Evolutionary conservation across 1,284 basidiomycete genomes (phyloP), one percentile per base, ranked within the genome.

Genomic region (Taiwanofungus camphoratus): DNA sequence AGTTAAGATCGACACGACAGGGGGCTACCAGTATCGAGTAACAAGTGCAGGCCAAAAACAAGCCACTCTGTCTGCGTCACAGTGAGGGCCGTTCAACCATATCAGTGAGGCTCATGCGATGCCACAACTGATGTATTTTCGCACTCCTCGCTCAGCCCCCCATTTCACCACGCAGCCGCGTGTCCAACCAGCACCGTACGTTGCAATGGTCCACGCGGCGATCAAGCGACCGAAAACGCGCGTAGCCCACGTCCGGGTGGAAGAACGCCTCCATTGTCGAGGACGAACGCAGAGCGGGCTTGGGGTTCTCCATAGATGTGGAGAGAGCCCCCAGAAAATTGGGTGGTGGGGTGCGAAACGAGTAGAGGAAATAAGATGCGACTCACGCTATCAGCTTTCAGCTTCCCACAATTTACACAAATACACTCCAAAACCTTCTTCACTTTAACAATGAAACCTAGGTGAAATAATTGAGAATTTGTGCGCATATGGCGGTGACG

Each of bases 341-440:
- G 86, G 80, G 77, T 79, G 74, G 82, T 83, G 83, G 86, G 84
- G 83, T 82, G 80, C 82, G 77, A 87, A 88, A 86, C 83, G 82
- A 87, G 82, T 76, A 79, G 76, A 79, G 76, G 77, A 78, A 77
- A 68, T 63, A 68, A 77, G 73, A 69, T 69, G 62, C 70, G 62
- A 91, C 91, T 87, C 79, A 94, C 91, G 76, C 82, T 82, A 70
- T 97, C 93, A 53, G 89, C 89, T 75, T 97, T 98, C 56, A 99
- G 77, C 69, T 91, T 96, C 60, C 96, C 96, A 68, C 96, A 99
- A 63, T 95, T 94, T 58, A 94, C 90, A 74, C 96, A 99, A 56
- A 99, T 92, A 69, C 88, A 91, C 76, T 99, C 96, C 70, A 98
- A 71, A 59, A 99, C 97, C 77, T 99, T 99, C 75, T 99, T 99